Percentiles rank a stretch among this genome's conserved stretches.
phyloP scores from a whole-genome alignment of 805 yeast genomes.

The Nakazawaea holstii region DNA sequence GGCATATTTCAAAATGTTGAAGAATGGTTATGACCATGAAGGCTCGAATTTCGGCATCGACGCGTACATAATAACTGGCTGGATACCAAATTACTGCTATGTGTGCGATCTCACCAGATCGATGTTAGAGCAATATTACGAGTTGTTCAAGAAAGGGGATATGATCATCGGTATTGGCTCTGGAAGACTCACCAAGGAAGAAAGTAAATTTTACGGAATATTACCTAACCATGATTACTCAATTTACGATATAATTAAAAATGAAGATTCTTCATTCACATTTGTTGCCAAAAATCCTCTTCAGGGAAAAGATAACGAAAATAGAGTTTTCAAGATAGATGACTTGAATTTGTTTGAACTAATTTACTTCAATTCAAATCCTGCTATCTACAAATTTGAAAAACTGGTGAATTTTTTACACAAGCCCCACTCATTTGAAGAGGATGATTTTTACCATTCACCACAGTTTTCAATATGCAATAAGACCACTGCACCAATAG shows the following conservation, averaged over 20 bases:
- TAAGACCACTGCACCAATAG: constrained; percentile 18
- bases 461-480: constrained; percentile 43
- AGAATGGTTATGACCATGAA: constrained; percentile 47
- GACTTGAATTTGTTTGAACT: constrained; percentile 37
- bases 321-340: constrained; percentile 21
- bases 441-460: constrained; percentile 19
- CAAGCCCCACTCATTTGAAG: constrained; percentile 16
- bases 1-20: constrained; percentile 56
- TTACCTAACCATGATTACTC: constrained; percentile 70
- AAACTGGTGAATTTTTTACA: constrained; percentile 21
- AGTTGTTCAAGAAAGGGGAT: constrained; percentile 25
- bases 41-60: constrained; percentile 81
- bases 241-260: constrained; percentile 32
- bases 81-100: constrained; percentile 59
- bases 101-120: constrained; percentile 25
- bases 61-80: constrained; percentile 59
- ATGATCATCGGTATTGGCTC: constrained; percentile 68
- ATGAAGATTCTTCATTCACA: constrained; percentile 13
- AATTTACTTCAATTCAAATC: constrained; percentile 67
- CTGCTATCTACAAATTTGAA: constrained; percentile 22
- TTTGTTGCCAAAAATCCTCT: constrained; percentile 44
- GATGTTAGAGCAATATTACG: constrained; percentile 26
- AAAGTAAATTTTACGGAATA: constrained; percentile 32
- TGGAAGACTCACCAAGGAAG: constrained; percentile 32
- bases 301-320: constrained; percentile 15